Evolutionary conservation across 768 basidiomycete species (phyloP), one percentile per base, ranked within the genome.

Genomic region (Lactifluus subvellereus): DNA sequence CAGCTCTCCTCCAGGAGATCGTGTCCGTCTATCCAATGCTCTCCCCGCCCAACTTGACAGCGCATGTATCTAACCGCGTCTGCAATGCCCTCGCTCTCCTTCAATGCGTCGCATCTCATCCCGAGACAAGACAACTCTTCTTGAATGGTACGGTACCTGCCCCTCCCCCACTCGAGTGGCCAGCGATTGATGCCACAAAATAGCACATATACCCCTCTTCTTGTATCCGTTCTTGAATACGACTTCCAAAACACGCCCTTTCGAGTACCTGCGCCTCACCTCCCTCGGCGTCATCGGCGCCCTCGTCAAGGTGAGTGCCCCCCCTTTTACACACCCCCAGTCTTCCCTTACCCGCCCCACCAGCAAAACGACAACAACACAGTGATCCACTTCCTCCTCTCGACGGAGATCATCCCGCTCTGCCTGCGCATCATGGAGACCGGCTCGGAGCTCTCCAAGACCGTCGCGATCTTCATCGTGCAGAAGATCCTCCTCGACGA

Each of bases 371-470:
- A 99, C 76, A 99, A 99, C 76, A 94, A 87, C 70, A 89, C 96
- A 60, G 97, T 99, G 68, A 98, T 99, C 75, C 96, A 98, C 77
- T 99, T 99, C 80, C 82, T 99, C 48, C 84, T 99, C 50, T 97
- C 95, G 4, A 99, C 97, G 58, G 97, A 99, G 79, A 99, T 99
- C 74, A 99, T 99, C 72, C 97, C 97, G 40, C 88, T 99, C 67
- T 99, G 97, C 73, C 85, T 99, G 55, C 89, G 97, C 57, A 99
- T 99, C 74, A 99, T 99, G 97, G 97, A 99, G 75, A 98, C 97
- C 3, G 97, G 97, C 48, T 97, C 95, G 3, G 97, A 99, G 70
- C 84, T 99, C 18, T 94, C 91, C 62, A 99, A 99, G 77, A 99
- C 97, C 0, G 97, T 99, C 50, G 97, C 97, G 48, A 99, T 99